Evolutionary conservation across 1,139 yeast genomes (phyloP), one percentile per base, ranked within the genome.

Genomic region (Suhomyces coccinellae): DNA sequence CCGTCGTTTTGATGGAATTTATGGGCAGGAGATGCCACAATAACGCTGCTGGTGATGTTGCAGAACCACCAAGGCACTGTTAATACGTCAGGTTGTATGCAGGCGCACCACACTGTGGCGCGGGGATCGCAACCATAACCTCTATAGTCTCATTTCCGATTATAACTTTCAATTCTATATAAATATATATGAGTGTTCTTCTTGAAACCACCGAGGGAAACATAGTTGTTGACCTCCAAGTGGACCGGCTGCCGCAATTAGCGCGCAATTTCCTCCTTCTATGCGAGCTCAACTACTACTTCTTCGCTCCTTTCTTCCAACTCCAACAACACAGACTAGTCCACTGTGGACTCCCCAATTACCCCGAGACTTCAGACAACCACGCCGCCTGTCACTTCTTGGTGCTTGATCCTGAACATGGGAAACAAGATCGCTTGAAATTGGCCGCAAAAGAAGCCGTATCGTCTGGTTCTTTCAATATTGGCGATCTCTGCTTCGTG

Each of bases 141-240:
- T 36, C 33, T 14, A 20, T 20, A 27, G 33, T 38, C 29, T 15
- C 35, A 10, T 32, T 27, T 26, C 14, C 13, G 33, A 22, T 20
- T 24, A 13, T 20, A 20, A 20, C 24, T 5, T 15, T 16, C 20
- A 16, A 7, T 20, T 12, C 16, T n/a, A 20, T 33, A 22, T 24
- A 39, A 27, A 40, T 31, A 14, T 13, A 24, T 27, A 82, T 82
- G 86, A 80, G 86, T 55, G 82, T 82, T 4, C 55, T 82, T 30
- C 43, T 82, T 11, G 87, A 82, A 54, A 82, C 87, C 0, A 74
- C 81, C 2, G 60, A 57, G 32, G 85, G 83, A 47, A 63, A 59
- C 51, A 40, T 83, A 13, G 84, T 80, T 11, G 59, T 83, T n/a
- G 89, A 83, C 53, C 57, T 83, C 24, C 56, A 62, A 37, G 49